Evolutionary conservation across 106 monocot genomes (phyloP).

Genomic region (Vanilla planifolia): DNA sequence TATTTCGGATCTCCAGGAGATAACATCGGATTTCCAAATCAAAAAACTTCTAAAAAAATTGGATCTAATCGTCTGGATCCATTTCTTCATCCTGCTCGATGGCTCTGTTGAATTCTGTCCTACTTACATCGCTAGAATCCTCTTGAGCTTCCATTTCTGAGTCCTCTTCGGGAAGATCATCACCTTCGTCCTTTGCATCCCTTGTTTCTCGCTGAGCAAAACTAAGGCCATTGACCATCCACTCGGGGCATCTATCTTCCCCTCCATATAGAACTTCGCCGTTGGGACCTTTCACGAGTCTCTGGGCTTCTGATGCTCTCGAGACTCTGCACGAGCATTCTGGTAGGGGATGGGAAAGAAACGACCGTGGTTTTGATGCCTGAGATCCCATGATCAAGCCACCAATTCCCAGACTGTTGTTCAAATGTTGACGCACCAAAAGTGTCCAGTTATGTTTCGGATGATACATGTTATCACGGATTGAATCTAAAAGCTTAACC

Average conservation of each 20-base stretch:
- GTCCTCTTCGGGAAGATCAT: slow-evolving; percentile 54
- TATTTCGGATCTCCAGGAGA: too few relatives aligned
- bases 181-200: slow-evolving; percentile 28
- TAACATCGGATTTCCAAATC: too few relatives aligned
- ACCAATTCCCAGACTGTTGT: slow-evolving; percentile 50
- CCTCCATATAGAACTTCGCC: slow-evolving; percentile 33
- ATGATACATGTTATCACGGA: slow-evolving; percentile 43
- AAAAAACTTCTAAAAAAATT: too few relatives aligned
- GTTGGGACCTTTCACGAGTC: slow-evolving; percentile 11
- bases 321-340: slow-evolving; percentile 77
- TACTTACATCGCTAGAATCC: slow-evolving; percentile 31
- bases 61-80: slow-evolving; percentile 73
- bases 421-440: slow-evolving; percentile 45
- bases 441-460: slow-evolving; percentile 73
- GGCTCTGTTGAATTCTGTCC: slow-evolving; percentile 17
- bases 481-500: slow-evolving; percentile 36
- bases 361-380: slow-evolving; percentile 49
- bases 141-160: slow-evolving; percentile 23
- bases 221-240: slow-evolving; percentile 34
- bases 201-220: slow-evolving; percentile 10
- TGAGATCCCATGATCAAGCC: slow-evolving; percentile 39
- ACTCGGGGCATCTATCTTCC: slow-evolving; percentile 59
- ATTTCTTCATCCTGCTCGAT: slow-evolving; percentile 63
- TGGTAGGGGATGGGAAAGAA: slow-evolving; percentile 79
- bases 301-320: slow-evolving; percentile 5